Conservation (phyloP, 2,329 filamentous ascomycete genomes). For the Scedosporium minutisporum region DNA sequence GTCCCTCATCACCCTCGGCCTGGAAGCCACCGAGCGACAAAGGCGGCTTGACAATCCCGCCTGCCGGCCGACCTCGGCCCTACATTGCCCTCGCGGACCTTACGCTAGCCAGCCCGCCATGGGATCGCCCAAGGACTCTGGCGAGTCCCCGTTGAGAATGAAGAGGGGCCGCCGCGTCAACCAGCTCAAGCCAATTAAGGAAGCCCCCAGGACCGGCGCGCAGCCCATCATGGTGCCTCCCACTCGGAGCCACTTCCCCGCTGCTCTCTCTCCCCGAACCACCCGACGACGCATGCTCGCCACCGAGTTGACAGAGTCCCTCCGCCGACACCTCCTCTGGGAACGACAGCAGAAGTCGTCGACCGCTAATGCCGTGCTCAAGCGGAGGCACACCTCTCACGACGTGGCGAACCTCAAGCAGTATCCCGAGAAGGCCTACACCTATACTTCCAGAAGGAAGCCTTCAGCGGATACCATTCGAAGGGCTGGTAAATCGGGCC, state of each 20-base stretch:
- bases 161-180: constrained; percentile 35
- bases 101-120: constrained; percentile 20
- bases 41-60: constrained; percentile 59
- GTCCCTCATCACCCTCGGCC: constrained; percentile 81
- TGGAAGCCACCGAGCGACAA: constrained; percentile 67
- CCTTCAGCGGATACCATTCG: constrained; percentile 39
- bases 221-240: constrained; percentile 73
- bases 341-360: constrained; percentile 91
- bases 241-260: constrained; percentile 54
- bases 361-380: constrained; percentile 78
- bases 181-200: constrained; percentile 44
- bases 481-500: constrained; percentile 27
- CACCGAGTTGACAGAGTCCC: constrained; percentile 85
- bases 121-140: constrained; percentile 46
- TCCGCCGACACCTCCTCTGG: constrained; percentile 85
- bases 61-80: constrained; percentile 57
- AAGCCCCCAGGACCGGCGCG: constrained; percentile 54
- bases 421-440: constrained; percentile 61
- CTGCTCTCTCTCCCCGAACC: constrained; percentile 79
- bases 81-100: constrained; percentile 51
- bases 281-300: constrained; percentile 92
- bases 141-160: constrained; percentile 55
- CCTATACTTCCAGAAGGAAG: constrained; percentile 74
- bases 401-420: constrained; percentile 83
- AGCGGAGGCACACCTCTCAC: constrained; percentile 82